These are phyloP conservation scores for Cladosporium austrohemisphaericum DNA, from an alignment of 2,329 filamentous ascomycete species.

Conservation along the genomic window DNA sequence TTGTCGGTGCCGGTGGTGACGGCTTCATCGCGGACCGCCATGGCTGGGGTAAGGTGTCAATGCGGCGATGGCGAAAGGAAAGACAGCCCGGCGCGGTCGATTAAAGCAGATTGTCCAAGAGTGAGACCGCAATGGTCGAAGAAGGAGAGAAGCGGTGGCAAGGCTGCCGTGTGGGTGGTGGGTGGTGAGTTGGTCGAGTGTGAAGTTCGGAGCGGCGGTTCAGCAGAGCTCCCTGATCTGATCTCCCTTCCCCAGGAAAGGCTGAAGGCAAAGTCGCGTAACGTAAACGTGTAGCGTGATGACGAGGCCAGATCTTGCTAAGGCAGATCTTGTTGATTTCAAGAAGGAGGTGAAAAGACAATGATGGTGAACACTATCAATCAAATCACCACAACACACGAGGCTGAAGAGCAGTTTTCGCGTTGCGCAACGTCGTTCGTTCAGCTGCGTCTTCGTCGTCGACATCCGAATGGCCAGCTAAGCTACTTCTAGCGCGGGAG, in stretches of 20 bases:
- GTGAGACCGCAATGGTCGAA: neutral
- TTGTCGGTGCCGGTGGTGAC: slow-evolving; percentile 39
- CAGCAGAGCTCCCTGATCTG: slow-evolving; percentile 4
- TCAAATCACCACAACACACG: neutral
- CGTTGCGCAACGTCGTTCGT: neutral
- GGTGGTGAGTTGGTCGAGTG: neutral
- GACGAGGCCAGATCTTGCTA: neutral
- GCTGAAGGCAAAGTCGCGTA: neutral
- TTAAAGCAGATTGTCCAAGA: neutral
- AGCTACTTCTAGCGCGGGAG: slow-evolving; percentile 8
- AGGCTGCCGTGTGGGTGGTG: slow-evolving; percentile 1
- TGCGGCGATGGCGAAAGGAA: too few relatives aligned
- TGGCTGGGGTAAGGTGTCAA: slow-evolving; percentile 19
- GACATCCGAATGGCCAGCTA: slow-evolving; percentile 2
- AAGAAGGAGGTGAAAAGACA: too few relatives aligned
- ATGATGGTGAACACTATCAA: too few relatives aligned
- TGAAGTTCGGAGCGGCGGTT: slow-evolving; percentile 3
- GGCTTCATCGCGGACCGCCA: slow-evolving; percentile 26
- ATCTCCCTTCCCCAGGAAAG: slow-evolving; percentile 9
- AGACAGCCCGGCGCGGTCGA: slow-evolving; percentile 1
- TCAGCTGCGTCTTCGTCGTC: neutral
- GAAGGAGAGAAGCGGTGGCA: neutral
- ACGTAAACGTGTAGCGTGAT: neutral
- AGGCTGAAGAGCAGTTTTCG: neutral
- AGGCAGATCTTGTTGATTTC: too few relatives aligned